Conservation (phyloP, 2,329 filamentous ascomycete genomes). For the Ophiocordyceps polyrhachis-furcata region DNA sequence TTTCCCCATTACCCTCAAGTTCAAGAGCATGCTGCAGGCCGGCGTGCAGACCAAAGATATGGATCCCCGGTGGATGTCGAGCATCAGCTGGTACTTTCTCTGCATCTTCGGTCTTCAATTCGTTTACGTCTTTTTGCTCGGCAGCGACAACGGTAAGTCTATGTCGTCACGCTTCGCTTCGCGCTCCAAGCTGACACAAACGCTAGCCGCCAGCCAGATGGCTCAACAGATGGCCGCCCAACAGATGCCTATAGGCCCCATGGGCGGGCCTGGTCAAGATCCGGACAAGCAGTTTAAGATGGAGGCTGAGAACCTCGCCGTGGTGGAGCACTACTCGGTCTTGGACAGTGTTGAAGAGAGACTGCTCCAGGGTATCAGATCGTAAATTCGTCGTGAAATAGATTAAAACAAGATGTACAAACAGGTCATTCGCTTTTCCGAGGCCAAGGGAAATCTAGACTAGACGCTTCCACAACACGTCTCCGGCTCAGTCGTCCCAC, state of each 20-base stretch:
- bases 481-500: slow-evolving; percentile 29
- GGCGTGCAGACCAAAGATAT: slow-evolving; percentile 90
- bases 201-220: slow-evolving; percentile 71
- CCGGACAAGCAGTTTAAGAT: slow-evolving; percentile 86
- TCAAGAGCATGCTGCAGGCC: slow-evolving; percentile 98
- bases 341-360: slow-evolving; percentile 76
- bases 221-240: slow-evolving; percentile 72
- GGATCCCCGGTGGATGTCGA: slow-evolving; percentile 96
- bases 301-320: slow-evolving; percentile 89
- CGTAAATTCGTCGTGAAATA: slow-evolving; percentile 12
- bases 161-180: not conserved
- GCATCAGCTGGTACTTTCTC: slow-evolving; percentile 96
- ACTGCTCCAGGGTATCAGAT: slow-evolving; percentile 39
- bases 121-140: slow-evolving; percentile 91
- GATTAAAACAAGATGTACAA: not conserved
- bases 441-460: not conserved
- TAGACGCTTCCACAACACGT: not conserved
- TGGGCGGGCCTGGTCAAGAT: slow-evolving; percentile 85
- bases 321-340: slow-evolving; percentile 85
- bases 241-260: slow-evolving; percentile 22
- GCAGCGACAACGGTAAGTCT: slow-evolving; percentile 75
- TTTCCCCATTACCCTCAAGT: slow-evolving; percentile 93
- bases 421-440: not conserved
- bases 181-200: slow-evolving; percentile 3
- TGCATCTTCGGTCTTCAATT: slow-evolving; percentile 93